These are phyloP conservation scores for Chloropicon primus DNA, from an alignment of 139 green algal genomes.

Conservation along the genomic window DNA sequence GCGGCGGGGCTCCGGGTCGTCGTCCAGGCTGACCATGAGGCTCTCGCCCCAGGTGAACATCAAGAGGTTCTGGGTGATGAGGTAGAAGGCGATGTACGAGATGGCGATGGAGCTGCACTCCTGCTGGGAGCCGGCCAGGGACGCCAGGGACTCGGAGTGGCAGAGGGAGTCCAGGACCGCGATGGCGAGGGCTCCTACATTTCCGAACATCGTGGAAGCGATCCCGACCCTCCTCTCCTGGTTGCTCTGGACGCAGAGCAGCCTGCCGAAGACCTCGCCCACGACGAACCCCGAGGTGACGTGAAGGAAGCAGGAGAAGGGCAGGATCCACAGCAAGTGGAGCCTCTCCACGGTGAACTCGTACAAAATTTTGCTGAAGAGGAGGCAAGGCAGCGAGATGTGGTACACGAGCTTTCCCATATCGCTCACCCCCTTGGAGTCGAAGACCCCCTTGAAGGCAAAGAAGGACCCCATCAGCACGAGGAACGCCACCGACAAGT, in stretches of 20 bases:
- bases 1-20: background rate
- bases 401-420: constrained; percentile 4
- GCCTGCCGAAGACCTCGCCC: background rate
- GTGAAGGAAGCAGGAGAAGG: background rate
- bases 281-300: background rate
- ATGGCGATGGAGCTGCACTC: background rate
- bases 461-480: background rate
- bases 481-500: background rate
- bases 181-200: constrained; percentile 1
- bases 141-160: background rate
- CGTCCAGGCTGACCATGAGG: background rate
- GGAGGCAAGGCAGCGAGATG: background rate
- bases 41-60: background rate
- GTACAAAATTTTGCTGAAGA: constrained; percentile 4
- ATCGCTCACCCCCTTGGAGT: background rate
- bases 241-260: background rate
- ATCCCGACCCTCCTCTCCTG: background rate
- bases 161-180: constrained; percentile 1
- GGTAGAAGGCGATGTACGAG: constrained; percentile 4
- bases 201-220: background rate
- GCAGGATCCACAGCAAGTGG: background rate
- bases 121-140: background rate
- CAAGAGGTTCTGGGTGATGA: constrained; percentile 2
- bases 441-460: constrained; percentile 3
- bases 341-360: constrained; percentile 3